Base-by-base conservation (phyloP, 2,329 filamentous ascomycete species). In the Fusarium globosum region DNA sequence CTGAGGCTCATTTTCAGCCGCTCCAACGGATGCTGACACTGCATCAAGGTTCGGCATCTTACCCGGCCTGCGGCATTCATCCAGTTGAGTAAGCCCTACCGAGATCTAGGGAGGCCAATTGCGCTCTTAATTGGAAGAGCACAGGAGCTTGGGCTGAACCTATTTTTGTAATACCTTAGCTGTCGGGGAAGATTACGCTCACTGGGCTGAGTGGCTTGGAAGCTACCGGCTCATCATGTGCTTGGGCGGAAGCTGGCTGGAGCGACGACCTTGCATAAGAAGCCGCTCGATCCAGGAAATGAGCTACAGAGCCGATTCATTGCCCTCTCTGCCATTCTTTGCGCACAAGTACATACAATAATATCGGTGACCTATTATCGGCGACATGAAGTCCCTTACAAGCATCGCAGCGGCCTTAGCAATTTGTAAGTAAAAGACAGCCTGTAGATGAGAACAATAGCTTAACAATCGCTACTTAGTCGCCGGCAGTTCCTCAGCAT, bases 161-260 rank as follows among this genome's bases (percentile, higher is more conserved):
- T 58, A 58, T 33, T 36, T 28, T 26, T 49, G 30, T 21, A 18
- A 8, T 30, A 28, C 20, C 11, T 55, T 16, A 6, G 33, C 14
- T 33, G 6, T 30, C 2, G 6, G 23, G 5, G 30, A 38, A 36
- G 55, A 21, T 28, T n/a, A 36, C 30, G 16, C 38, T n/a, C 12
- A 18, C 33, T n/a, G 33, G 20, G 42, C 30, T 49, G 42, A 51
- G 33, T 58, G 55, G 33, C 41, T 38, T 58, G 55, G 23, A 46
- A 51, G 23, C 43, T 38, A 36, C 8, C 3, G 15, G 38, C n/a
- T 12, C 7, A 42, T 23, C 18, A 30, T 39, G 23, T 23, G 41
- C n/a, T 36, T 28, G 6, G 14, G 39, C 15, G n/a, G 30, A 14
- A 20, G 18, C 13, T 28, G 15, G 18, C 13, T 57, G 2, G 2